Evolutionary conservation across 331 rosid species (phyloP), one percentile per base, ranked within the genome.

Genomic region (Prunus yedoensis): DNA sequence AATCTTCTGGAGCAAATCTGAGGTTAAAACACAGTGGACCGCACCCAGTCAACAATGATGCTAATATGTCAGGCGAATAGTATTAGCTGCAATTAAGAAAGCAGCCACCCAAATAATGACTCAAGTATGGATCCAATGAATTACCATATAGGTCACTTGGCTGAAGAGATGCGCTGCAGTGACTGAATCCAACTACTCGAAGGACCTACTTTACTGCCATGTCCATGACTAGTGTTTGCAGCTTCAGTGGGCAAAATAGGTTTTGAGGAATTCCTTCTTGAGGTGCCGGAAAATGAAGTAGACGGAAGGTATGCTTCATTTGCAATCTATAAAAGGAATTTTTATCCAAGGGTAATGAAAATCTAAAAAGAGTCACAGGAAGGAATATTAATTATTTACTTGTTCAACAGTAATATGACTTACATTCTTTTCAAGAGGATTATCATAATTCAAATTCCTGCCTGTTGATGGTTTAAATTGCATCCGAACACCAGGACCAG

Each of bases 181-280:
- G 97, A 91, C 65, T 94, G 81, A 85, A 93, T 85, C 98, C 97
- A 93, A 87, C 96, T 93, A 79, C 93, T 88, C 27, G 97, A 93
- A 78, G 93, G 92, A 73, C 95, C 96, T 75, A 89, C 67, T 85
- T 80, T 89, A 64, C 73, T 85, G 43, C 87, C 89, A 56, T 81
- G 88, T 51, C 88, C 93, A 35, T 76, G 88, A 66, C 83, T 77
- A 58, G 79, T 77, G 70, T 93, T 88, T 20, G 84, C 70, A 59
- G 85, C 78, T 87, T 91, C 98, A 63, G 87, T 13, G 49, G 97
- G 77, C 74, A 77, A 53, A 71, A 57, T 50, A 75, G 88, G 88
- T 80, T 91, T 91, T 51, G 87, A 68, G 73, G 81, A 54, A 52
- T 83, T 87, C 78, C 93, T 79, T 81, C 84, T 89, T 78, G 96